Evolutionary conservation across 441 rosid species (phyloP).

Genomic region (Arabidopsis hybrid): DNA sequence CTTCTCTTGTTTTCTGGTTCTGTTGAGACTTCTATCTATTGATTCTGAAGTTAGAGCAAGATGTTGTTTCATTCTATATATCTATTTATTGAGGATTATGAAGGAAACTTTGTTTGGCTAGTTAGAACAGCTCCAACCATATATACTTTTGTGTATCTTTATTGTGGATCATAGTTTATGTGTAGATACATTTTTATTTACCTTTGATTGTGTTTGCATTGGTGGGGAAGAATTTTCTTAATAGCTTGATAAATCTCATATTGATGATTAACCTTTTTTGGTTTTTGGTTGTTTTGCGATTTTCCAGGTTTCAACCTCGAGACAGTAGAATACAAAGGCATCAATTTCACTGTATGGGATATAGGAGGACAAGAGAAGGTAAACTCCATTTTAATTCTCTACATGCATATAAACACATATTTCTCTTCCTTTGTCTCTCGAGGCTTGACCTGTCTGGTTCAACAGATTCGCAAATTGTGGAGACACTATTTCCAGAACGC

Average conservation of each 20-base stretch:
- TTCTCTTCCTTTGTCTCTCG: background rate
- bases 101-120: background rate
- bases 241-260: background rate
- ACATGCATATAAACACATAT: background rate
- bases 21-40: background rate
- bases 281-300: background rate
- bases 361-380: slow-evolving; percentile 86
- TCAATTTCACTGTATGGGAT: slow-evolving; percentile 76
- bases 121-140: background rate
- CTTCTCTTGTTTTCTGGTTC: too few relatives aligned
- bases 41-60: background rate
- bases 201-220: background rate
- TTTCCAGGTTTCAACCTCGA: slow-evolving; percentile 77
- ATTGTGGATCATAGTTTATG: slow-evolving; percentile 6
- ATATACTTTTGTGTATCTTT: slow-evolving; percentile 1
- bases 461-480: slow-evolving; percentile 79
- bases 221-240: background rate
- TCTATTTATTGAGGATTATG: background rate
- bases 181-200: background rate
- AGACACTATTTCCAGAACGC: slow-evolving; percentile 69
- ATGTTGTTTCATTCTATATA: background rate
- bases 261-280: background rate
- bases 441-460: background rate
- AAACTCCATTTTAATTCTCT: slow-evolving; percentile 12
- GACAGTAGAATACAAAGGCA: slow-evolving; percentile 67